Evolutionary conservation across 208 protist genomes (phyloP), one percentile per base, ranked within the genome.

Genomic region (Porcisia hertigi): DNA sequence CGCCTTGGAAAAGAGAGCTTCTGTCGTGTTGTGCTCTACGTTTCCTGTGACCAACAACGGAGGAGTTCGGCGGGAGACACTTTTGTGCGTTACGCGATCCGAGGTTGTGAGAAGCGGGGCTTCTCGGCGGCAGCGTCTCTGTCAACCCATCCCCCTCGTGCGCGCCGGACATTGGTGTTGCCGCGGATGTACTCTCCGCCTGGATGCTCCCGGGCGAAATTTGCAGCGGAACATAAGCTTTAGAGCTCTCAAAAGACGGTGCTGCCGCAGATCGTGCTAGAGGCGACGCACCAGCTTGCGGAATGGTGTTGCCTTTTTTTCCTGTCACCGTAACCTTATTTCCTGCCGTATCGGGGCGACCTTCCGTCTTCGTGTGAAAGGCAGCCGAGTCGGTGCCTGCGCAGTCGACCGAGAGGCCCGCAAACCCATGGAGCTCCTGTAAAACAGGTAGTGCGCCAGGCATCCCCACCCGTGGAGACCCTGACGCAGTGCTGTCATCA

Each of bases 331-430:
- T 6, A 20, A 30, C 54, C 20, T 18, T 36, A 20, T 43, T n/a
- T 49, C 52, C 75, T 18, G 47, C 25, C 58, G 66, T 63, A 47
- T 12, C 4, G 41, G 34, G 12, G 16, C 52, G 20, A 16, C 12
- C 63, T 30, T 58, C 45, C 9, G 53, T 36, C 36, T 73, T 54
- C 3, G 60, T 52, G 16, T 71, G 55, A 54, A 81, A 77, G 6
- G 71, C 72, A 47, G 64, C 18, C 7, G 66, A 77, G 58, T 82
- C 77, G 34, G 77, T 77, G 47, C 54, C 62, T 8, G 64, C 59
- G 59, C 64, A 62, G 73, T 79, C 57, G 11, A 76, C 41, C 30
- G 67, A 20, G 7, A 82, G 69, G 36, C 81, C 73, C n/a, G 59
- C 69, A 57, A 79, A 79, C 23, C 72, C 58, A 47, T 72, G 11